A percentile compares a stretch with the other conserved stretches of the same genome.
Evolutionary conservation across 202 grass and related monocot genomes (phyloP).

Genomic region (Setaria viridis): DNA sequence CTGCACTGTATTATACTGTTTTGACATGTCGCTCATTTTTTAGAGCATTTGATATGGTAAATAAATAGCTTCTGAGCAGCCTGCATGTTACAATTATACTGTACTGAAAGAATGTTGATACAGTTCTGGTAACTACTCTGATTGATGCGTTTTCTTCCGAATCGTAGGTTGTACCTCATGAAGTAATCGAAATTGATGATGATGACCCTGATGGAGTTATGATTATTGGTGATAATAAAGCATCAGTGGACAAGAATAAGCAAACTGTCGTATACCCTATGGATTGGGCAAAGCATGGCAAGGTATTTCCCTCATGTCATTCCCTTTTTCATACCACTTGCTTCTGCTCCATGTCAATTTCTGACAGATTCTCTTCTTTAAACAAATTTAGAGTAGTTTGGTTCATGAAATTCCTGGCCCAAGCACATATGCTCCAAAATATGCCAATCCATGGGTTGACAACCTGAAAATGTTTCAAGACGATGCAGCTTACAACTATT

Average conservation of each 20-base stretch:
- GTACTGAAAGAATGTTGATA: slow-evolving; percentile 13
- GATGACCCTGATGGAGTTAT: slow-evolving; percentile 73
- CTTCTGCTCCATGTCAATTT: slow-evolving; percentile 7
- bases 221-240: slow-evolving; percentile 85
- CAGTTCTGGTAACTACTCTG: slow-evolving; percentile 13
- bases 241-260: slow-evolving; percentile 76
- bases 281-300: slow-evolving; percentile 59
- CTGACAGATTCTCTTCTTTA: slow-evolving; percentile 31
- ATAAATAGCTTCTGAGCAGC: background rate
- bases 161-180: slow-evolving; percentile 73
- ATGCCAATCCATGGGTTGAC: slow-evolving; percentile 20
- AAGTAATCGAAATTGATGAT: slow-evolving; percentile 95
- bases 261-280: slow-evolving; percentile 56
- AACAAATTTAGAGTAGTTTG: slow-evolving; percentile 60
- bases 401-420: slow-evolving; percentile 51
- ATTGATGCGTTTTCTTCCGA: slow-evolving; percentile 20
- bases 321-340: slow-evolving; percentile 14
- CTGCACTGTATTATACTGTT: background rate
- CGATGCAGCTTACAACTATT: slow-evolving; percentile 38
- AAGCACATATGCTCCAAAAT: slow-evolving; percentile 54
- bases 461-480: slow-evolving; percentile 25
- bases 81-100: slow-evolving; percentile 13
- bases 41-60: slow-evolving; percentile 10
- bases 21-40: background rate
- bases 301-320: slow-evolving; percentile 41